Conservation (phyloP, 148 eudicot species). For the Chenopodium berlandieri region DNA sequence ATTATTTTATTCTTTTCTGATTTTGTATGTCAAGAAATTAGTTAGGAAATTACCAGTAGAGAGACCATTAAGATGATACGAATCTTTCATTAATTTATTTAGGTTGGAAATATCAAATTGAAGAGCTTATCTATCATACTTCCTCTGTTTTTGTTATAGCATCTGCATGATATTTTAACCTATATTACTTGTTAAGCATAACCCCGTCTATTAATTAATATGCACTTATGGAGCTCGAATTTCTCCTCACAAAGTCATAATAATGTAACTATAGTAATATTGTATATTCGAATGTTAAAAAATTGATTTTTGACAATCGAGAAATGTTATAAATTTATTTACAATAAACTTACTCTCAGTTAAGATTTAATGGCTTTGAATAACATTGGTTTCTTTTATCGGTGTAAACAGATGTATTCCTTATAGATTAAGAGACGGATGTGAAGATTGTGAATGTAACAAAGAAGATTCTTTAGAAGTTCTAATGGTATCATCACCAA, state of each 20-base stretch:
- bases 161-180: no score
- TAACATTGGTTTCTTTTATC: not conserved
- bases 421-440: conserved; percentile 21
- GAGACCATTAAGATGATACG: not conserved
- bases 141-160: not conserved
- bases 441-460: conserved; percentile 10
- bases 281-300: no score
- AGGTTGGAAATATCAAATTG: not conserved
- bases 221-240: no score
- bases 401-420: conserved; percentile 39
- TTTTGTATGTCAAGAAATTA: conserved; percentile 14
- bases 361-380: not conserved
- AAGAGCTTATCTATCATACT: not conserved
- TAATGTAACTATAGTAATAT: no score
- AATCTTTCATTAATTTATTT: not conserved
- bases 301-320: no score
- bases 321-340: no score
- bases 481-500: conserved; percentile 44
- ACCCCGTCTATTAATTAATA: no score
- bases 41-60: conserved; percentile 6
- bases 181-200: no score
- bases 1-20: not conserved
- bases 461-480: conserved; percentile 36
- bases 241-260: no score
- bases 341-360: no score